Conservation (phyloP, 2,329 filamentous ascomycete genomes). For the Exophiala aquamarina region DNA sequence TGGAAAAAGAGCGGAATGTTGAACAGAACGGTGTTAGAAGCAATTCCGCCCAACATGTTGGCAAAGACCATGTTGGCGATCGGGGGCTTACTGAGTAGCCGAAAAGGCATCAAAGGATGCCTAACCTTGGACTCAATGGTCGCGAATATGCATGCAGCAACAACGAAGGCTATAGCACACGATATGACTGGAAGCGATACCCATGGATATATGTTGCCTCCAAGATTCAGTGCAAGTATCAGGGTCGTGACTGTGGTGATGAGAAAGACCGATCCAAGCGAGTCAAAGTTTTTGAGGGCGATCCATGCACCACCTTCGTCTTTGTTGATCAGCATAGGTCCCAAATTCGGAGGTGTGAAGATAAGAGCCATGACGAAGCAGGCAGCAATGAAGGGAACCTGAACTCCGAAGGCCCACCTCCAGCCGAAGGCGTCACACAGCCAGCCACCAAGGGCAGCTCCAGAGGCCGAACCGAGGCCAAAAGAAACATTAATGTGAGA, state of each 20-base stretch:
- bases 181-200: constrained; percentile 56
- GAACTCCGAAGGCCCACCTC: constrained; percentile 73
- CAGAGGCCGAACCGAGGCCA: constrained; percentile 65
- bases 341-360: constrained; percentile 60
- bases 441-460: constrained; percentile 69
- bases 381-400: constrained; percentile 64
- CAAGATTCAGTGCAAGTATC: constrained; percentile 69
- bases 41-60: constrained; percentile 71
- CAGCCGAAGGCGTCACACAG: constrained; percentile 71
- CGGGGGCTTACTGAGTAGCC: constrained; percentile 67
- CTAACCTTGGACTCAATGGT: constrained; percentile 66
- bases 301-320: constrained; percentile 63
- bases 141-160: constrained; percentile 66
- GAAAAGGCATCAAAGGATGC: constrained; percentile 73
- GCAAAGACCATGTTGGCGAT: constrained; percentile 68
- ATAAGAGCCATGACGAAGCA: constrained; percentile 65
- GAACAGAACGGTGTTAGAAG: constrained; percentile 62
- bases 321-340: constrained; percentile 38
- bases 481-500: constrained; percentile 72
- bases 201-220: constrained; percentile 69
- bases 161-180: constrained; percentile 55
- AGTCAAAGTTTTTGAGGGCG: constrained; percentile 70
- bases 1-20: constrained; percentile 79
- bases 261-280: constrained; percentile 67
- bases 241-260: constrained; percentile 65